Evolutionary conservation across 345 rosid species (phyloP).

Genomic region (Rhizophora apiculata): DNA sequence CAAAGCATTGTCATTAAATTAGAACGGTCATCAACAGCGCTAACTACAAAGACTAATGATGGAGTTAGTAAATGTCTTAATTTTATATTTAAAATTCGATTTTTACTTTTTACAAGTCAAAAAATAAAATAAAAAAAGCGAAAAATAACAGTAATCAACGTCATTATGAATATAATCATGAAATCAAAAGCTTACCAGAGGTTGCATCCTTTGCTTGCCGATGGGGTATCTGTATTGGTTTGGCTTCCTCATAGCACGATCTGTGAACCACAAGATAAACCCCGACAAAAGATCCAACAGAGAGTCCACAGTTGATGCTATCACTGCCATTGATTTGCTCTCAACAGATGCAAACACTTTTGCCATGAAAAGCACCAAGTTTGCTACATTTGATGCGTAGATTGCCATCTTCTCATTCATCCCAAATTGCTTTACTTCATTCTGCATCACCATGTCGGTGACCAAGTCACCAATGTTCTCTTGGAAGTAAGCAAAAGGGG

Average conservation of each 20-base stretch:
- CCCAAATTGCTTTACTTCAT: slow-evolving; percentile 28
- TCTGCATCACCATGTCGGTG: slow-evolving; percentile 2
- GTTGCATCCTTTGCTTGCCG: slow-evolving; percentile 53
- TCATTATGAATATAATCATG: too few species aligned
- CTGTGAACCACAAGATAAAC: slow-evolving; percentile 48
- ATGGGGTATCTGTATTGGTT: slow-evolving; percentile 42
- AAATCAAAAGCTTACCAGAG: slow-evolving; percentile 25
- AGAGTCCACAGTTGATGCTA: slow-evolving; percentile 44
- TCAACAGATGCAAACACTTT: slow-evolving; percentile 34
- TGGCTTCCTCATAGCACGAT: slow-evolving; percentile 34
- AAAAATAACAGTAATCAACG: not conserved
- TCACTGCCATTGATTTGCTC: slow-evolving; percentile 39
- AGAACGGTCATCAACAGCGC: not conserved
- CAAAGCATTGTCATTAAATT: too few species aligned
- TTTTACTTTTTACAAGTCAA: not conserved
- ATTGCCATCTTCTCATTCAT: slow-evolving; percentile 35
- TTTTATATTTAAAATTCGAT: too few species aligned
- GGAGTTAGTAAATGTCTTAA: too few species aligned
- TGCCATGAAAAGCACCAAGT: slow-evolving; percentile 41
- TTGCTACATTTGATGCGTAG: slow-evolving; percentile 40
- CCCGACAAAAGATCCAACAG: slow-evolving; percentile 43
- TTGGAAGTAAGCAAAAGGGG: too few species aligned
- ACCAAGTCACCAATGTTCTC: not conserved
- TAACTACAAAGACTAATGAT: too few species aligned
- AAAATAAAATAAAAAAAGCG: not conserved